Percentiles rank a stretch among this genome's conserved stretches.
These are phyloP conservation scores for Kokia cookei DNA, from an alignment of 441 rosid genomes.

Conservation along the genomic window DNA sequence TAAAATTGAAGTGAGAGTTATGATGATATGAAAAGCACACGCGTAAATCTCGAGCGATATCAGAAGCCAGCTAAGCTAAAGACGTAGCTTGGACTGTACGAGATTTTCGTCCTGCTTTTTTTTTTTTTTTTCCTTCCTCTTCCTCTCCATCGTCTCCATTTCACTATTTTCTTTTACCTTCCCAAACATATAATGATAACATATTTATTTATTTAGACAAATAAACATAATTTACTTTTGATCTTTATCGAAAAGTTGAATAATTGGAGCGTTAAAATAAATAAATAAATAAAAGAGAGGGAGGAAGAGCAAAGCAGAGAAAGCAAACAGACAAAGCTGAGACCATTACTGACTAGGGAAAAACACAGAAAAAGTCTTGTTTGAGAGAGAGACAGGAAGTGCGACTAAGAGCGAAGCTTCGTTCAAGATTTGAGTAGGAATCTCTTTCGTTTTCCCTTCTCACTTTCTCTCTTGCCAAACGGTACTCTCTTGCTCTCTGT, in stretches of 20 bases:
- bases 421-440: slow-evolving; percentile 11
- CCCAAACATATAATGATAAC: too few relatives aligned
- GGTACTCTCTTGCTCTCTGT: neutral
- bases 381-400: neutral
- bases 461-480: slow-evolving; percentile 10
- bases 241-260: neutral
- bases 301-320: neutral
- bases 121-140: neutral
- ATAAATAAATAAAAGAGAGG: neutral
- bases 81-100: neutral
- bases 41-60: slow-evolving; percentile 7
- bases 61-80: neutral
- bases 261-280: neutral
- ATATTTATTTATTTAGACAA: neutral
- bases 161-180: neutral
- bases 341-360: slow-evolving; percentile 14
- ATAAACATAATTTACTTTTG: neutral
- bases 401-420: slow-evolving; percentile 16
- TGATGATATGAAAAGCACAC: neutral
- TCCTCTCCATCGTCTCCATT: neutral
- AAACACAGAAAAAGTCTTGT: neutral
- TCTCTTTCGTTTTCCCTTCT: slow-evolving; percentile 7
- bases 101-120: neutral
- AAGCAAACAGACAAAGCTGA: slow-evolving; percentile 13
- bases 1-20: neutral